Evolutionary conservation across 371 early-diverging fungal genomes (phyloP), one percentile per base, ranked within the genome.

Genomic region (Umbelopsis sp.): DNA sequence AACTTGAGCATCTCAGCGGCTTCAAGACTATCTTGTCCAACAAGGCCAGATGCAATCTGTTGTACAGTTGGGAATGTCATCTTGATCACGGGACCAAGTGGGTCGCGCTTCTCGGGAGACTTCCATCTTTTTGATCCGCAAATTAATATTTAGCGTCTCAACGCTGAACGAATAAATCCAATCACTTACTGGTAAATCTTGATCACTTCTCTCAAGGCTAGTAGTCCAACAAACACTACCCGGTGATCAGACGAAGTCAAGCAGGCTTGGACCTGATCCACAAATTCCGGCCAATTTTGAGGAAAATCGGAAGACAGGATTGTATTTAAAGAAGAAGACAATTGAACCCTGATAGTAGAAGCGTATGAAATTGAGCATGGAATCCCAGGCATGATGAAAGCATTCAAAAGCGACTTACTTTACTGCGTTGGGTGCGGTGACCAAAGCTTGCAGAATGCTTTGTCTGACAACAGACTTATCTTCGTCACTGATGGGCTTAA

Each of bases 1-100:
- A 91, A 73, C 69, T 93, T 93, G 44, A 94, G 76, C 89, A 96
- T 90, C 64, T 89, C 87, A 32, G 88, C 92, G n/a, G 95, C 95
- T 76, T 94, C 93, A 0, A 82, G 64, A 32, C 81, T 90, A 63
- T 89, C 87, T 44, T 79, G 70, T 4, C 68, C 73, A 8, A 91
- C 69, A 4, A 94, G 76, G 62, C 81, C 80, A 11, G 81, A 74
- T 20, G 88, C 92, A 68, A 96, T 91, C 45, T 81, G 68, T 51
- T 90, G 91, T 57, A 96, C 80, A 18, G 80, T 79, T 1, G 94
- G 92, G 78, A 96, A 93, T 37, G 90, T 83, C 37, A 83, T 78
- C 53, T 87, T 78, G 57, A 95, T 86, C 45, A 96, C 86, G 63
- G 87, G 85, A 62, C 84, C 77, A 24, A 95, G 68, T 48, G 88